Evolutionary conservation across 1,284 basidiomycete genomes (phyloP).

Genomic region (Vanrija pseudolonga): DNA sequence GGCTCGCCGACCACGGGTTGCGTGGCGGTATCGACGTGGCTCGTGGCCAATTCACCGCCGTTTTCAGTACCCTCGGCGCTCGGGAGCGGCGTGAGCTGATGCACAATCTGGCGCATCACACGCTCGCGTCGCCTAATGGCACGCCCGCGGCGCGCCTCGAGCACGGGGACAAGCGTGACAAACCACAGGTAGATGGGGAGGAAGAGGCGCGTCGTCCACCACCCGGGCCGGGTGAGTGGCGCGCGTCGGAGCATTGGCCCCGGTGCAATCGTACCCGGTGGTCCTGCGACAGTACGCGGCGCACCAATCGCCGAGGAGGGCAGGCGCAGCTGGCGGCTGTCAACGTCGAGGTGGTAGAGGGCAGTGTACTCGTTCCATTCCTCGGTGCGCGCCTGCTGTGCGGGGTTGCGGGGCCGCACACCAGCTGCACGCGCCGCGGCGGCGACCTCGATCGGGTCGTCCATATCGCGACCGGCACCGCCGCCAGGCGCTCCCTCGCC

Average conservation of each 20-base stretch:
- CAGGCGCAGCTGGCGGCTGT: slow-evolving; percentile 27
- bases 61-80: too few relatives aligned
- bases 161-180: slow-evolving; percentile 40
- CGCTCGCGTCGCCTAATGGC: slow-evolving; percentile 37
- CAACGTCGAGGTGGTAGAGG: slow-evolving; percentile 26
- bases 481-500: neutral
- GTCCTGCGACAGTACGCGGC: neutral
- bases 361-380: slow-evolving; percentile 4
- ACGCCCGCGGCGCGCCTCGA: slow-evolving; percentile 32
- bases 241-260: slow-evolving; percentile 1
- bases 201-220: slow-evolving; percentile 28
- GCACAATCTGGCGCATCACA: slow-evolving; percentile 34
- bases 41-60: too few relatives aligned
- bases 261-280: neutral
- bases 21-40: too few relatives aligned
- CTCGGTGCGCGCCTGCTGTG: neutral
- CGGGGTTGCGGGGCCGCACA: neutral
- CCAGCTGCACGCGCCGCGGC: neutral
- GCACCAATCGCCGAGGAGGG: slow-evolving; percentile 11
- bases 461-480: neutral
- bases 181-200: slow-evolving; percentile 42
- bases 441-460: neutral
- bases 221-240: slow-evolving; percentile 1
- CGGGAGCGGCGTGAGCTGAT: slow-evolving; percentile 8
- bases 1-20: neutral